A percentile compares a stretch with the other conserved stretches of the same genome.
Evolutionary conservation across 495 filamentous ascomycete genomes (phyloP).

Genomic region (Neurospora terricola): DNA sequence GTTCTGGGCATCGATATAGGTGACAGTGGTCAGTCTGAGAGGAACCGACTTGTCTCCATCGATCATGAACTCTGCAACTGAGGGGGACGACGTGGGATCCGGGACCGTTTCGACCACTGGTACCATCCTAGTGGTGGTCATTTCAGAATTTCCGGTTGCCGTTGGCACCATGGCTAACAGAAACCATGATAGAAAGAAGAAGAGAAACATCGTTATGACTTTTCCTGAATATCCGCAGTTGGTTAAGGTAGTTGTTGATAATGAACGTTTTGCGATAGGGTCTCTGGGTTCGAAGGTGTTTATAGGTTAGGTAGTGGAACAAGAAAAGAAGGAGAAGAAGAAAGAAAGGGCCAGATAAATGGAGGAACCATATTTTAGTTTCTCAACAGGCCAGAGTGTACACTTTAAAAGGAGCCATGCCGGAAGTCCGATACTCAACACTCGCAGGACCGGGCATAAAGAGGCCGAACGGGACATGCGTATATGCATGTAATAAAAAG

Average conservation of each 20-base stretch:
- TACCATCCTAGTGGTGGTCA: background rate
- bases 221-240: background rate
- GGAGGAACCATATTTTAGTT: background rate
- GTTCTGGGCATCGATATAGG: background rate
- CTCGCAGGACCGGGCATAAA: background rate
- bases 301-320: background rate
- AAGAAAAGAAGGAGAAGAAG: background rate
- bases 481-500: background rate
- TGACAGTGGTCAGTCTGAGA: background rate
- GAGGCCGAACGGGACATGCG: background rate
- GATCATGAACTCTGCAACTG: background rate
- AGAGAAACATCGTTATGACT: background rate
- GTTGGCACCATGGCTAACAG: background rate
- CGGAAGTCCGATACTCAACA: background rate
- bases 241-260: background rate
- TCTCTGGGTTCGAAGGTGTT: background rate
- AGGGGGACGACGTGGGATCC: background rate
- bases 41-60: background rate
- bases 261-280: background rate
- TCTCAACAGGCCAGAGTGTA: background rate
- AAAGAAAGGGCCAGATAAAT: background rate
- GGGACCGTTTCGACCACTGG: background rate
- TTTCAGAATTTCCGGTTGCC: background rate
- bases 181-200: background rate
- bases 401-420: background rate